These are phyloP conservation scores for Erucastrum elatum DNA, from an alignment of 345 rosid genomes.

Conservation along the genomic window DNA sequence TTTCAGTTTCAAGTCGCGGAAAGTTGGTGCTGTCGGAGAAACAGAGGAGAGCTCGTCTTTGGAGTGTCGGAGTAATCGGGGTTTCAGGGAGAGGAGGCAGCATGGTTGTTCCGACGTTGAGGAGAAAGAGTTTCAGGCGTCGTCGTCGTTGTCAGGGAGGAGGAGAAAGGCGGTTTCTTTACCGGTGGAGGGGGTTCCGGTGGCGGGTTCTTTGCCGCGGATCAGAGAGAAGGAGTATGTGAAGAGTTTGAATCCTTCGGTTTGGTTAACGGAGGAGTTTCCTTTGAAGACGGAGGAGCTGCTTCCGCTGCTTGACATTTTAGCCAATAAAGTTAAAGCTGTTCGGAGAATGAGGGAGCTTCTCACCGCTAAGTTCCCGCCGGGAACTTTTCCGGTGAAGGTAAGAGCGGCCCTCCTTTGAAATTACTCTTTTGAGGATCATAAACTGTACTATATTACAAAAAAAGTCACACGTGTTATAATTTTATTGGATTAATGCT, in stretches of 20 bases:
- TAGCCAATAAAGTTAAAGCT: slow-evolving; percentile 95
- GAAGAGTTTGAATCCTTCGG: slow-evolving; percentile 86
- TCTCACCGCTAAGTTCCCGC: slow-evolving; percentile 82
- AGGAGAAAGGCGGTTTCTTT: slow-evolving; percentile 58
- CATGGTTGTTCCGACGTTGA: slow-evolving; percentile 73
- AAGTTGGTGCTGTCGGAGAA: slow-evolving; percentile 50
- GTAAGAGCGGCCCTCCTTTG: slow-evolving; percentile 35
- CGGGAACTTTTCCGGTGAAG: slow-evolving; percentile 96
- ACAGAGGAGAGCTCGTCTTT: slow-evolving; percentile 57
- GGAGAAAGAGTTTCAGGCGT: slow-evolving; percentile 48
- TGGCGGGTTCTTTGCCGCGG: slow-evolving; percentile 42
- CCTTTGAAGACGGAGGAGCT: slow-evolving; percentile 90
- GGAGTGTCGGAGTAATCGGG: slow-evolving; percentile 54
- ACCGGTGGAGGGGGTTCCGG: slow-evolving; percentile 31
- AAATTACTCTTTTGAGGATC: neutral
- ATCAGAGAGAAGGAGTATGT: slow-evolving; percentile 77
- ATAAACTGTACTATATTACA: neutral
- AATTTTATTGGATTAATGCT: neutral
- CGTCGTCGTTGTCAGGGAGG: slow-evolving; percentile 45
- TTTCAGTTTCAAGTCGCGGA: slow-evolving; percentile 72
- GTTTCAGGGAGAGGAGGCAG: slow-evolving; percentile 65
- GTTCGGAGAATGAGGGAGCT: slow-evolving; percentile 89
- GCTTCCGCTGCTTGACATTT: slow-evolving; percentile 89
- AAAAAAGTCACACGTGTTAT: neutral
- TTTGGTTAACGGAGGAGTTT: slow-evolving; percentile 84